A percentile compares a stretch with the other conserved stretches of the same genome.
Conservation (phyloP, 2,329 filamentous ascomycete species). For the Pseudonectria buxi region DNA sequence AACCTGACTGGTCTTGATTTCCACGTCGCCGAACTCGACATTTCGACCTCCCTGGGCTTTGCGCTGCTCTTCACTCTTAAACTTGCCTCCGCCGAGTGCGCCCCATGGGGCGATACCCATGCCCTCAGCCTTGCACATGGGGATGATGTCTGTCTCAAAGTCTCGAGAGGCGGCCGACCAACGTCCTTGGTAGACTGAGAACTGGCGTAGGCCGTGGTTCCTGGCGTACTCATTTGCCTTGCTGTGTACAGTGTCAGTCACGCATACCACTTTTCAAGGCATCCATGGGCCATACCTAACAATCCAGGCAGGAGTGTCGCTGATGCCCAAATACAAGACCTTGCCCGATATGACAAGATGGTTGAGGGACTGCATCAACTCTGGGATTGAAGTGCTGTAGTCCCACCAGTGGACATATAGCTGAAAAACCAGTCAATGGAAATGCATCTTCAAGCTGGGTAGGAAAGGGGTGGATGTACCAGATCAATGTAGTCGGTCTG, state of each 20-base stretch:
- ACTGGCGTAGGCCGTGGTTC: slow-evolving; percentile 61
- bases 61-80: slow-evolving; percentile 34
- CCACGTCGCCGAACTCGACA: slow-evolving; percentile 40
- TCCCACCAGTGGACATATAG: slow-evolving; percentile 64
- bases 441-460: not conserved
- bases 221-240: slow-evolving; percentile 64
- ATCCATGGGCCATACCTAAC: slow-evolving; percentile 34
- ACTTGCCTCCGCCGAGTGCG: slow-evolving; percentile 43
- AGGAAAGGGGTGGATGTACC: slow-evolving; percentile 24
- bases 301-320: slow-evolving; percentile 64
- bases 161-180: slow-evolving; percentile 35
- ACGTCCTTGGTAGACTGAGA: slow-evolving; percentile 45
- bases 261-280: not conserved
- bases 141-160: slow-evolving; percentile 38
- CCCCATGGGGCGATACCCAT: slow-evolving; percentile 56
- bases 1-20: slow-evolving; percentile 41
- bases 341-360: slow-evolving; percentile 53
- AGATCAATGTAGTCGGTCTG: slow-evolving; percentile 65
- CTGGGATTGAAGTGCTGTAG: slow-evolving; percentile 56
- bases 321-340: slow-evolving; percentile 59
- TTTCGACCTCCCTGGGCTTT: slow-evolving; percentile 30
- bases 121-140: slow-evolving; percentile 36
- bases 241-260: slow-evolving; percentile 23
- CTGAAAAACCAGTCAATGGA: slow-evolving; percentile 20
- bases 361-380: slow-evolving; percentile 64